Evolutionary conservation across 139 green algal genomes (phyloP), one percentile per base, ranked within the genome.

Genomic region (Spirogloea muscicola): DNA sequence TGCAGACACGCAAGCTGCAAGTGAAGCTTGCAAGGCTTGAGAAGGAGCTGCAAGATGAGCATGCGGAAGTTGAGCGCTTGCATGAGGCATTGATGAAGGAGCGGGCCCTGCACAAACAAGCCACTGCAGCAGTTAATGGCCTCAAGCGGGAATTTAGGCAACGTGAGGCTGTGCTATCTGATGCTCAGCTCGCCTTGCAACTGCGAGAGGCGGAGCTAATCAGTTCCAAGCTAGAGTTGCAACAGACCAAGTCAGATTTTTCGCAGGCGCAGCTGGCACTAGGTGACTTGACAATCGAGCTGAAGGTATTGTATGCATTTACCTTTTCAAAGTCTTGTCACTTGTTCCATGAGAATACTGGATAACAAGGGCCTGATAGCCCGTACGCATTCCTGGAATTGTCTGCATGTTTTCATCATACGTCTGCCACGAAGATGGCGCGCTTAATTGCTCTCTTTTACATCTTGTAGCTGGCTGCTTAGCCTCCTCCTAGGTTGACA

Each of bases 121-220:
- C 36, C 10, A 10, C 10, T 18, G 64, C 29, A 31, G 62, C 58
- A 38, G n/a, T 65, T 38, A 25, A 31, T 18, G 3, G 33, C 36
- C 31, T 18, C 36, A 18, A 10, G 13, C 31, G 64, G 33, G 64
- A 73, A 3, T 25, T 79, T 25, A 43, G 70, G 29, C 62, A 46
- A 34, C 57, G 27, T 27, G 36, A 49, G n/a, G 62, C 62, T 16
- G 60, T 59, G 21, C 41, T 79, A 13, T 79, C 70, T 0, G 70
- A 79, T 42, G 27, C 60, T 44, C 38, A 77, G 61, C 48, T 79
- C 33, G 29, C 57, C 31, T 37, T 79, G 29, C 70, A 79, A 1
- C 49, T 79, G 38, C 51, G 52, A 3, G 70, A 79, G 40, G 70
- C 70, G 29, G 58, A 79, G 52, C 41, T 74, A 0, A 13, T 79